phyloP scores from a whole-genome alignment of 75 land plant species.

The Sequoiadendron giganteum region DNA sequence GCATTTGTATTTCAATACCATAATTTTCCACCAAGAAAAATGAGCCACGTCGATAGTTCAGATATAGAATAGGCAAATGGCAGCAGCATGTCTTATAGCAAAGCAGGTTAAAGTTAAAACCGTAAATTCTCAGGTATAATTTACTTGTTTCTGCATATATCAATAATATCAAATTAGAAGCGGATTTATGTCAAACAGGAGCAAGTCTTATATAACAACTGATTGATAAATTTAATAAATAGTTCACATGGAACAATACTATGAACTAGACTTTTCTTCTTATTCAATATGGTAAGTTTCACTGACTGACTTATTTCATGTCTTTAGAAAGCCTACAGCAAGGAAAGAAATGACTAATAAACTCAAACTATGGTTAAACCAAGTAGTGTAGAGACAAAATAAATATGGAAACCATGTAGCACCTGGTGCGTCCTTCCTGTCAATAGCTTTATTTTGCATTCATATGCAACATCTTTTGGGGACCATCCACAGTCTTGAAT shows the following conservation, averaged over 20 bases:
- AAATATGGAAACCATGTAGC: background rate
- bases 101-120: background rate
- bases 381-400: background rate
- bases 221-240: background rate
- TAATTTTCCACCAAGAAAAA: background rate
- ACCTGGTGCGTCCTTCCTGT: slow-evolving; percentile 99
- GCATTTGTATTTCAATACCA: too few relatives aligned
- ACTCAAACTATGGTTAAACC: background rate
- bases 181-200: background rate
- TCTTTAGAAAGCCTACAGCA: background rate
- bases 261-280: background rate
- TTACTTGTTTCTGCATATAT: background rate
- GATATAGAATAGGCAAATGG: background rate
- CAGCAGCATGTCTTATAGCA: background rate
- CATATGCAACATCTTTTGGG: slow-evolving; percentile 56
- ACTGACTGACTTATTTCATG: background rate
- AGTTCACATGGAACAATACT: background rate
- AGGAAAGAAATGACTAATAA: background rate
- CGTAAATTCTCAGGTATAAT: background rate
- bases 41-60: too few relatives aligned
- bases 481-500: slow-evolving; percentile 78
- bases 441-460: slow-evolving; percentile 78
- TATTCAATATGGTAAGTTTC: background rate
- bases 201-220: background rate
- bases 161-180: background rate